Conservation (phyloP, 768 basidiomycete species). For the Tubosaeta sp. region DNA sequence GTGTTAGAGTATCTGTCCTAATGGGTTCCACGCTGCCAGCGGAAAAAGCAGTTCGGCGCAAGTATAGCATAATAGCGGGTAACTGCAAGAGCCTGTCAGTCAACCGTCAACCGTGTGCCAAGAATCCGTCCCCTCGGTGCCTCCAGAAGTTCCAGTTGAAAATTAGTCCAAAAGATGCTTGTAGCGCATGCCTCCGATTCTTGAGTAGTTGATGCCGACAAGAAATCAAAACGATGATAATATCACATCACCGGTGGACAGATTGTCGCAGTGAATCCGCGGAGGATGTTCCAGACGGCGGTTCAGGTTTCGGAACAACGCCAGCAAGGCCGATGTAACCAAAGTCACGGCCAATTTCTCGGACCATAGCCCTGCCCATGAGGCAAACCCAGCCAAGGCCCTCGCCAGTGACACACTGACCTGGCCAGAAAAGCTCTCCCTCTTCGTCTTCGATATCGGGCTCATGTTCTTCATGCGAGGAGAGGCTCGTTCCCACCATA, state of each 20-base stretch:
- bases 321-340: conserved; percentile 71
- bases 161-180: conserved; percentile 24
- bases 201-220: conserved; percentile 28
- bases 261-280: conserved; percentile 31
- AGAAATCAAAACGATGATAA: conserved; percentile 21
- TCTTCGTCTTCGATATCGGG: conserved; percentile 84
- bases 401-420: conserved; percentile 66
- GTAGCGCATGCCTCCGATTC: conserved; percentile 19
- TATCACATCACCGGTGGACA: conserved; percentile 27
- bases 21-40: conserved; percentile 24
- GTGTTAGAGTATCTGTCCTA: conserved; percentile 13
- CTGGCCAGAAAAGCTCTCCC: conserved; percentile 84
- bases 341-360: conserved; percentile 71
- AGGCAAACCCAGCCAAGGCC: conserved; percentile 85
- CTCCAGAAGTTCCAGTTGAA: conserved; percentile 22
- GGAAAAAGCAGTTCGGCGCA: conserved; percentile 11
- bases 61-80: conserved; percentile 6
- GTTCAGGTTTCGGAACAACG: conserved; percentile 65
- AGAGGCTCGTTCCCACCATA: conserved; percentile 61
- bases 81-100: conserved; percentile 11
- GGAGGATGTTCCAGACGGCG: conserved; percentile 28
- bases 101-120: conserved; percentile 14
- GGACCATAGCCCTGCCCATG: conserved; percentile 84
- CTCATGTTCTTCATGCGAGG: conserved; percentile 66
- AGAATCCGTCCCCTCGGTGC: conserved; percentile 14